These are phyloP conservation scores for Proliferodiscus dingleyae DNA, from an alignment of 2,329 filamentous ascomycete species.

Conservation along the genomic window DNA sequence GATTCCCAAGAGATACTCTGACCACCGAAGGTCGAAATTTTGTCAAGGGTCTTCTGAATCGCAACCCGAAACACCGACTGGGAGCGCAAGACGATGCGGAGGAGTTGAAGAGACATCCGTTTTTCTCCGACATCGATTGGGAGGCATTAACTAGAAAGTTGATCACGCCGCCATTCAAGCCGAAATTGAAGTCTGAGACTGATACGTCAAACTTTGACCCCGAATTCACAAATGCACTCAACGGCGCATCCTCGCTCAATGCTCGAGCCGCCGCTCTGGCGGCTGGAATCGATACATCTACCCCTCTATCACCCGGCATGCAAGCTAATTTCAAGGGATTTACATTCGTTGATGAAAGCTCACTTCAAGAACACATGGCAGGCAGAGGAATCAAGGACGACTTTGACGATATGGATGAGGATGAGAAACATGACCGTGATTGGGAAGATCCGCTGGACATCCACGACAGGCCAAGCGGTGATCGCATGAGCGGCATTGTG, in stretches of 20 bases:
- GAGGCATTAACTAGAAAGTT: constrained; percentile 81
- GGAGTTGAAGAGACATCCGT: constrained; percentile 88
- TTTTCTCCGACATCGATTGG: constrained; percentile 96
- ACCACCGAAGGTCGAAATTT: constrained; percentile 95
- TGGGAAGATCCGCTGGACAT: constrained; percentile 39
- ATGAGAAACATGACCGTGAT: constrained; percentile 42
- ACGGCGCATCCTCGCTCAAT: constrained; percentile 82
- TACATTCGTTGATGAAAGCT: constrained; percentile 97
- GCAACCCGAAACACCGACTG: constrained; percentile 92
- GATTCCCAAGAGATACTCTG: constrained; percentile 90
- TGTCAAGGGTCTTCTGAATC: constrained; percentile 93
- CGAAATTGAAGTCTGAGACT: constrained; percentile 89
- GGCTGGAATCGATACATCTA: constrained; percentile 80
- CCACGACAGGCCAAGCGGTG: constrained; percentile 38
- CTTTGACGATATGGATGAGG: constrained; percentile 58
- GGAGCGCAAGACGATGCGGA: constrained; percentile 88
- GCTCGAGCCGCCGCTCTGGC: constrained; percentile 84
- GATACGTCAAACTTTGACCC: constrained; percentile 98
- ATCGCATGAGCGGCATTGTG: constrained; percentile 61
- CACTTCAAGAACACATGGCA: constrained; percentile 79
- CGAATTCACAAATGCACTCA: constrained; percentile 92
- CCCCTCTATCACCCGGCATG: constrained; percentile 88
- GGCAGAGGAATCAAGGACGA: constrained; percentile 44
- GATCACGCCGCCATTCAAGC: constrained; percentile 94
- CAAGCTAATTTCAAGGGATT: constrained; percentile 98